Base-by-base conservation (phyloP, 805 yeast species). In the Komagataella mondaviorum region DNA sequence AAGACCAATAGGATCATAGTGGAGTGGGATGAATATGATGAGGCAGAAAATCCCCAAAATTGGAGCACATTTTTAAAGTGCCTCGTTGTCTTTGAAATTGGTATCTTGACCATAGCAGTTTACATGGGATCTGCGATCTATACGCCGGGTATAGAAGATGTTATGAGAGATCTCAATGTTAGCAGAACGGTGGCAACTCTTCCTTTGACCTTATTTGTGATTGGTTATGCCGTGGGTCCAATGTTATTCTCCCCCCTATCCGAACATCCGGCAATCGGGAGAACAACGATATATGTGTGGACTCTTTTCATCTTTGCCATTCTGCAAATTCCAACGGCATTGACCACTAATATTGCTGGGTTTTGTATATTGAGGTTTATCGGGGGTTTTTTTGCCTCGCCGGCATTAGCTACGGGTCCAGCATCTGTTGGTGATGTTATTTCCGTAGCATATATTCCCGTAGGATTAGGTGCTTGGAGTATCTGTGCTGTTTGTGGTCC, bases 161-260 rank as follows among this genome's bases (percentile, higher is more conserved):
- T 81, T 23, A 70, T 66, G 62, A 62, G 62, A 23, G 74, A 77
- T 47, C 77, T 78, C 56, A 55, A 63, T n/a, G 70, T 75, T 4
- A 65, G 73, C 14, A 63, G 63, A 39, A 72, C 70, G 5, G 69
- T 69, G 4, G 78, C 80, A 0, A 65, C 73, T 0, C 63, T 81
- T 43, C 80, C 81, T 2, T 66, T 81, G 56, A 65, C 82, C 0
- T 55, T 78, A 44, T 81, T 75, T 55, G 80, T 80, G 6, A 56
- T 79, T 24, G 86, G 85, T 6, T 80, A 81, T 57, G 85, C 81
- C 50, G 49, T 78, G 18, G 84, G 84, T 1, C 84, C 84, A 2
- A 66, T 80, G 67, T 54, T 78, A 2, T 75, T 78, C 51, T 74
- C 83, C 0, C 85, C 86, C 3, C 55, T 81, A 54, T 73, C 81